Evolutionary conservation across 2,329 filamentous ascomycete species (phyloP).

Genomic region (Aspergillus novofumigatus): DNA sequence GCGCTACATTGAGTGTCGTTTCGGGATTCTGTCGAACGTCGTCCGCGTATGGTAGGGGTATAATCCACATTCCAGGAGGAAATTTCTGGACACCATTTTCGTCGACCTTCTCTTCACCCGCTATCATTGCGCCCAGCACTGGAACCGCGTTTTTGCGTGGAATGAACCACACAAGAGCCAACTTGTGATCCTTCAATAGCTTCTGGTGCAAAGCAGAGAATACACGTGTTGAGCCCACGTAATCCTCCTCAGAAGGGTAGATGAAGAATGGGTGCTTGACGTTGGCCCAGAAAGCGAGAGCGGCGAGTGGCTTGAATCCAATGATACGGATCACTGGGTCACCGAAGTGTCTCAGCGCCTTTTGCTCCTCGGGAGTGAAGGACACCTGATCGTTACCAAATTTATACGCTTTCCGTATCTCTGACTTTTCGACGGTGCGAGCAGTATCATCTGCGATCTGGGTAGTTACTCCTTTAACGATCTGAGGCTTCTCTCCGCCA

Average conservation of each 20-base stretch:
- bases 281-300: constrained; percentile 78
- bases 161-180: constrained; percentile 87
- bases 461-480: constrained; percentile 70
- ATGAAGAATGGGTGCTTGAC: constrained; percentile 85
- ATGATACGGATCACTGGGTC: constrained; percentile 80
- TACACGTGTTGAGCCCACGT: constrained; percentile 83
- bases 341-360: constrained; percentile 72
- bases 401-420: constrained; percentile 89
- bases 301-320: constrained; percentile 79
- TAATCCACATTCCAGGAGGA: constrained; percentile 83
- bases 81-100: constrained; percentile 65
- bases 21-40: constrained; percentile 76
- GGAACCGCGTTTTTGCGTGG: constrained; percentile 76
- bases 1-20: constrained; percentile 52
- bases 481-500: constrained; percentile 77
- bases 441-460: constrained; percentile 74
- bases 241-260: constrained; percentile 87
- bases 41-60: constrained; percentile 83
- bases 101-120: constrained; percentile 64
- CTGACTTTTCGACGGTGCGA: constrained; percentile 69
- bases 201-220: constrained; percentile 91
- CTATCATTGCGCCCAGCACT: constrained; percentile 73
- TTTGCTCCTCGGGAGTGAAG: constrained; percentile 81
- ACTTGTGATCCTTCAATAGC: constrained; percentile 70
- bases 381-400: constrained; percentile 88